Evolutionary conservation across 768 basidiomycete genomes (phyloP).

Genomic region (Multifurca ochricompacta): DNA sequence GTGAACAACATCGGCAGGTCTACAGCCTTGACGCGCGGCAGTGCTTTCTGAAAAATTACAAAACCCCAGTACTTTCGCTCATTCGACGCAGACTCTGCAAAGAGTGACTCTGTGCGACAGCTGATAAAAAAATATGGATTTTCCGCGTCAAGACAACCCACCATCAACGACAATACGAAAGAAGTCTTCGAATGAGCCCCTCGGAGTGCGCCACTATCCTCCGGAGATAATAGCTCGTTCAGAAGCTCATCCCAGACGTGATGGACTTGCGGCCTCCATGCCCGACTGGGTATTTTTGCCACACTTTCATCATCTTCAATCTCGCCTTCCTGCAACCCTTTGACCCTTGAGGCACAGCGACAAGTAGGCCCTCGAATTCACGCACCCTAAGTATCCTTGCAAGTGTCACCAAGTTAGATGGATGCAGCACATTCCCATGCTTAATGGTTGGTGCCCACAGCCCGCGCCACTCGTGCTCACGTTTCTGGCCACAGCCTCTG

Average conservation of each 20-base stretch:
- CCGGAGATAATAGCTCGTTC: slow-evolving; percentile 57
- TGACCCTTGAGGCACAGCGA: background rate
- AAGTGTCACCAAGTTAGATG: slow-evolving; percentile 63
- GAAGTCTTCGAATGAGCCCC: slow-evolving; percentile 81
- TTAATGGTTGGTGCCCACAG: slow-evolving; percentile 71
- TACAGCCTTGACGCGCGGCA: slow-evolving; percentile 54
- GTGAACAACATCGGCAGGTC: slow-evolving; percentile 86
- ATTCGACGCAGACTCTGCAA: slow-evolving; percentile 72
- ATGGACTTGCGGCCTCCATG: slow-evolving; percentile 88
- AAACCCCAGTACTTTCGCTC: slow-evolving; percentile 97
- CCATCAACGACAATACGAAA: slow-evolving; percentile 89
- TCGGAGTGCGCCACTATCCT: slow-evolving; percentile 31
- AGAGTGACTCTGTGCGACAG: slow-evolving; percentile 62
- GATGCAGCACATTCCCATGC: slow-evolving; percentile 55
- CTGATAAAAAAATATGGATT: slow-evolving; percentile 1
- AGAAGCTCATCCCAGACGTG: slow-evolving; percentile 86
- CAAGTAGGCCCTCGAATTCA: background rate
- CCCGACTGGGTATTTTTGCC: slow-evolving; percentile 42
- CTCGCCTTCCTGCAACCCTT: slow-evolving; percentile 20
- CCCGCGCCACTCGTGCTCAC: slow-evolving; percentile 51
- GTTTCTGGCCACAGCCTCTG: slow-evolving; percentile 51
- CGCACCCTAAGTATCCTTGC: slow-evolving; percentile 75
- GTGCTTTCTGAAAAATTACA: slow-evolving; percentile 74
- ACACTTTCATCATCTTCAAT: slow-evolving; percentile 49
- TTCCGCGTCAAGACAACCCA: slow-evolving; percentile 29